Base-by-base conservation (phyloP, 352 stramenopile genomes). In the Pelagophyceae sp. region DNA sequence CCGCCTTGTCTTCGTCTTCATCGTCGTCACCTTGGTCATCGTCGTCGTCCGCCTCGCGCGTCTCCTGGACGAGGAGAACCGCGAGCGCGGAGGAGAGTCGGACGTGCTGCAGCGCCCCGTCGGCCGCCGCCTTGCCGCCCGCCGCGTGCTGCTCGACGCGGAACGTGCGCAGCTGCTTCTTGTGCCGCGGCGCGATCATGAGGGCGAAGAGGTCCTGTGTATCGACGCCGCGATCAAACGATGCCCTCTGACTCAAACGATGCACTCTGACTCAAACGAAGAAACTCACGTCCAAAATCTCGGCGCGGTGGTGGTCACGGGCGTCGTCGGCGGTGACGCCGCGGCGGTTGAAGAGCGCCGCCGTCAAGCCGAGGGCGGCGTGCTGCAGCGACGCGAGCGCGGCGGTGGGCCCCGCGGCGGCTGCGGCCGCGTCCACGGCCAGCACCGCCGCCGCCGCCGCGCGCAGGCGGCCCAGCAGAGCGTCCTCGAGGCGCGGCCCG, bases 1-100 rank as follows among this genome's bases (percentile, higher is more conserved):
- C 15, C 15, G 6, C 54, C 54, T 15, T 2, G 54, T 63, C 54
- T 15, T n/a, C 27, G 54, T n/a, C 54, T 2, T 2, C 54, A 27
- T 63, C 54, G 54, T 63, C 54, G 54, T 63, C 54, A 27, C 11
- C 54, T 15, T 27, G 15, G 54, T 29, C 54, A 27, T 15, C 54
- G 15, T 2, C 54, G 15, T 20, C 11, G 15, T 6, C 54, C 11
- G 54, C 54, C 15, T 11, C 11, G 45, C 45, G 11, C 45, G 45
- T 54, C 45, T 54, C 45, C 45, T 54, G 45, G 45, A 54, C 45
- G 45, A 54, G 45, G 45, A 54, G 45, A 11, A 67, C 31, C 11
- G 58, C 58, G 58, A 67, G 58, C 5, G 58, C 58, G 11, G 58
- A 67, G 58, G 58, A 35, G 58, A 67, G 58, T 11, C 58, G 58